Evolutionary conservation across 2,329 filamentous ascomycete species (phyloP).

Genomic region (Colletotrichum musae): DNA sequence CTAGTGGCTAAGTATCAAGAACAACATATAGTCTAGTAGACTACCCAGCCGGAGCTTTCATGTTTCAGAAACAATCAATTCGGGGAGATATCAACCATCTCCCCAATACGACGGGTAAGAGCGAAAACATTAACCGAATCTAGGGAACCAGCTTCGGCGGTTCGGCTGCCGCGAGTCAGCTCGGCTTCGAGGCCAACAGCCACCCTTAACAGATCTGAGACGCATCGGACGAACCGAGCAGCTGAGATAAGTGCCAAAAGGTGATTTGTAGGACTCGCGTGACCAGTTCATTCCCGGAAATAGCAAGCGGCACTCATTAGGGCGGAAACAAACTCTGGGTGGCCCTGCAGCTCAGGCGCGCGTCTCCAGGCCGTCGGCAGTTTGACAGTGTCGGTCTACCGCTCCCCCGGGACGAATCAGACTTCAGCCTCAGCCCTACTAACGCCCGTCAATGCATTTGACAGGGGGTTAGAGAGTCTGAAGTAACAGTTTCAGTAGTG

Average conservation of each 20-base stretch:
- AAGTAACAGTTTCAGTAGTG: background rate
- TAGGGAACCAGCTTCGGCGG: background rate
- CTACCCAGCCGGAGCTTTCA: too few species aligned
- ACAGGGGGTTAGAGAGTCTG: too few species aligned
- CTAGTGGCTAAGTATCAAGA: too few species aligned
- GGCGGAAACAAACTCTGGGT: background rate
- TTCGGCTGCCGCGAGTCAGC: background rate
- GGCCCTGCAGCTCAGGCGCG: too few species aligned
- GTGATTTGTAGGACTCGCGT: background rate
- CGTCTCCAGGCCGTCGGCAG: background rate
- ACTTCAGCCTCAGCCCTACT: too few species aligned
- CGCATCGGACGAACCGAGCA: conserved; percentile 19
- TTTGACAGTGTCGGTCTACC: background rate
- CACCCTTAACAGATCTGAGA: conserved; percentile 14
- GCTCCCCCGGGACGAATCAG: background rate
- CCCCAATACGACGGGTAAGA: too few species aligned
- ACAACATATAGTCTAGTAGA: too few species aligned
- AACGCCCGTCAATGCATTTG: background rate
- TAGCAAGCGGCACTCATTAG: background rate
- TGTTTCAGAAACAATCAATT: too few species aligned
- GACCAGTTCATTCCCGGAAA: background rate
- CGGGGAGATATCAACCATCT: too few species aligned
- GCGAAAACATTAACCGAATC: background rate
- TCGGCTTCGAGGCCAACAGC: background rate
- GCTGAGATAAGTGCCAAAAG: background rate